Evolutionary conservation across 345 rosid genomes (phyloP).

Genomic region (Linum tenue): DNA sequence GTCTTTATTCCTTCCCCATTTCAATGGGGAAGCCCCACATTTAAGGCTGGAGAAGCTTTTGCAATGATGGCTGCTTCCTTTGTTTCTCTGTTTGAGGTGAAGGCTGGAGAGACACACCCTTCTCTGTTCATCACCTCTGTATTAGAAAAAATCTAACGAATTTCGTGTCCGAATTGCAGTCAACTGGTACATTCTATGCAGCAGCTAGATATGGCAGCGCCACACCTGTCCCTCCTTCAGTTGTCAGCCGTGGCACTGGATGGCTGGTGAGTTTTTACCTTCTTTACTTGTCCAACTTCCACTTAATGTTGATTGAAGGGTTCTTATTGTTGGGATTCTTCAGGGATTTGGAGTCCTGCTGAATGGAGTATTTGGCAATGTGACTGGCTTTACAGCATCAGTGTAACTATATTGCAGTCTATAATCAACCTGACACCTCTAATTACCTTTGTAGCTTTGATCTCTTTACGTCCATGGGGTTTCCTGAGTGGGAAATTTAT

Average conservation of each 20-base stretch:
- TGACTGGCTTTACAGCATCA: constrained; percentile 61
- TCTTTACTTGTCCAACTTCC: constrained; percentile 1
- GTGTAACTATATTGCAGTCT: constrained; percentile 32
- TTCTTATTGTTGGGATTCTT: constrained; percentile 11
- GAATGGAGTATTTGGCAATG: constrained; percentile 57
- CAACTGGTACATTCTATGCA: constrained; percentile 58
- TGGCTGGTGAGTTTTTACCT: constrained; percentile 47
- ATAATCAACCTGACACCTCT: neutral
- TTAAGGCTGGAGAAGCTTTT: constrained; percentile 44
- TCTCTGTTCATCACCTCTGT: neutral
- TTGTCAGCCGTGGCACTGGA: constrained; percentile 72
- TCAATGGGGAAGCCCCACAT: constrained; percentile 71
- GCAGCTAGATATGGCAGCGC: constrained; percentile 81
- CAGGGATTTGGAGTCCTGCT: constrained; percentile 67
- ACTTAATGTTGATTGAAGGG: neutral
- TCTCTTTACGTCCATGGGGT: neutral
- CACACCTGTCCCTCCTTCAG: constrained; percentile 69
- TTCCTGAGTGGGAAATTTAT: neutral
- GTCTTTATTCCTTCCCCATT: constrained; percentile 60
- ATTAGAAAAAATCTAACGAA: neutral
- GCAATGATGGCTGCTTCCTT: constrained; percentile 59
- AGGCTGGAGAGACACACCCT: neutral
- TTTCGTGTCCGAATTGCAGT: constrained; percentile 17
- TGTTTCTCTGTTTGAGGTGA: constrained; percentile 65
- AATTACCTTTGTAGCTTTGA: neutral